A percentile compares a stretch with the other conserved stretches of the same genome.
Conservation (phyloP, 108 stramenopile genomes). For the Craspedostauros australis region DNA sequence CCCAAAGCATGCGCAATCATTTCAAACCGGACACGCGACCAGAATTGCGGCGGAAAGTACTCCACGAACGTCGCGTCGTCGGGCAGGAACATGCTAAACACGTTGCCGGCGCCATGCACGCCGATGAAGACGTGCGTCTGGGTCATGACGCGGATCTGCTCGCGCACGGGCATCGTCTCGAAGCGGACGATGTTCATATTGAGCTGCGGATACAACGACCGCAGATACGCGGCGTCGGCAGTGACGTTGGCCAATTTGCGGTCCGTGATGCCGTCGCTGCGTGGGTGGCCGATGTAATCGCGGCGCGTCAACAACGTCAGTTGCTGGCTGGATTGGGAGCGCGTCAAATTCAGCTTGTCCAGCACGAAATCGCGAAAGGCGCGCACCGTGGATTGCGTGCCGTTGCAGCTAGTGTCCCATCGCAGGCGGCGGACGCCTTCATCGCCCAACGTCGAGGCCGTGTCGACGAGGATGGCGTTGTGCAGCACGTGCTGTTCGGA, state of each 20-base stretch:
- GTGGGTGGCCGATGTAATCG: conserved; percentile 12
- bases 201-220: conserved; percentile 2
- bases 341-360: not conserved
- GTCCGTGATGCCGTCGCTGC: conserved; percentile 8
- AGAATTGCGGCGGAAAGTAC: no score
- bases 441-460: conserved; percentile 15
- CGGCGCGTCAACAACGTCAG: conserved; percentile 12
- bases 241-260: conserved; percentile 1
- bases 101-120: conserved; percentile 18
- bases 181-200: conserved; percentile 3
- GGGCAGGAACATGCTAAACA: conserved; percentile 16
- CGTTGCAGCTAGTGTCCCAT: not conserved
- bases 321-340: not conserved
- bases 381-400: conserved; percentile 13
- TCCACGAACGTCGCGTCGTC: conserved; percentile 9
- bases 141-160: conserved; percentile 2
- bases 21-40: no score
- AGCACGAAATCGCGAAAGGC: conserved; percentile 17
- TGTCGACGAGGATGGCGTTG: conserved; percentile 15
- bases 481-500: not conserved
- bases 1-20: no score
- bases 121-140: conserved; percentile 9
- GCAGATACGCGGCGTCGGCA: conserved; percentile 2
- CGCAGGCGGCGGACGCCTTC: conserved; percentile 6
- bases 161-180: conserved; percentile 6